A percentile compares a stretch with the other conserved stretches of the same genome.
Conservation (phyloP, 805 yeast species). For the Cyberlindnera petersonii region DNA sequence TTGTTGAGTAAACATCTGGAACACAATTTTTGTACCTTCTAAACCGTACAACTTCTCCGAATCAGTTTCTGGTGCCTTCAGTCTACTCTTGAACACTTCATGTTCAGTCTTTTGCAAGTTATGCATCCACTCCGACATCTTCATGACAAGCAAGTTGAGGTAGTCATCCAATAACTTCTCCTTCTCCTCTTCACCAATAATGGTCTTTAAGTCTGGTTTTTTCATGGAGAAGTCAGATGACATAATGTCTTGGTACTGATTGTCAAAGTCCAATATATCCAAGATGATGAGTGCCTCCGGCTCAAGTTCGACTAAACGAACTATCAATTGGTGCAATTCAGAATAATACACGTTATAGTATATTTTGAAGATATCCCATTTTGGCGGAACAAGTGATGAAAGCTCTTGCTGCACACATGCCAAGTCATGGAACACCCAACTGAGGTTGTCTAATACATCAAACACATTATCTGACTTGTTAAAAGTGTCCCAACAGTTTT, state of each 20-base stretch:
- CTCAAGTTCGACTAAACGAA: conserved; percentile 59
- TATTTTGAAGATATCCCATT: conserved; percentile 68
- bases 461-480: conserved; percentile 40
- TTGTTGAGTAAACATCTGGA: conserved; percentile 84
- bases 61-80: conserved; percentile 69
- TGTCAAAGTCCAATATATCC: conserved; percentile 72
- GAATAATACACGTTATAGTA: conserved; percentile 65
- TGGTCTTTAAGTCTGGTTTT: conserved; percentile 45
- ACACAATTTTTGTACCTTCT: conserved; percentile 75
- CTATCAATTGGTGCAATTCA: conserved; percentile 60
- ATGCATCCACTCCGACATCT: conserved; percentile 82
- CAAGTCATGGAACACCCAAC: conserved; percentile 83
- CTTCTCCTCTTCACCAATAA: conserved; percentile 69
- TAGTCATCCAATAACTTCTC: conserved; percentile 75
- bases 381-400: conserved; percentile 55
- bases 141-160: conserved; percentile 60
- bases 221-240: conserved; percentile 45
- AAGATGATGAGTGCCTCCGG: conserved; percentile 78
- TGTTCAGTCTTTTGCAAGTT: conserved; percentile 67
- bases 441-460: conserved; percentile 62
- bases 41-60: conserved; percentile 61
- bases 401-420: conserved; percentile 59
- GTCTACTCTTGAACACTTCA: conserved; percentile 57
- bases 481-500: conserved; percentile 55
- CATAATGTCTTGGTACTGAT: conserved; percentile 56